phyloP scores from a whole-genome alignment of 352 stramenopile species.

The Phytophthora sp. region DNA sequence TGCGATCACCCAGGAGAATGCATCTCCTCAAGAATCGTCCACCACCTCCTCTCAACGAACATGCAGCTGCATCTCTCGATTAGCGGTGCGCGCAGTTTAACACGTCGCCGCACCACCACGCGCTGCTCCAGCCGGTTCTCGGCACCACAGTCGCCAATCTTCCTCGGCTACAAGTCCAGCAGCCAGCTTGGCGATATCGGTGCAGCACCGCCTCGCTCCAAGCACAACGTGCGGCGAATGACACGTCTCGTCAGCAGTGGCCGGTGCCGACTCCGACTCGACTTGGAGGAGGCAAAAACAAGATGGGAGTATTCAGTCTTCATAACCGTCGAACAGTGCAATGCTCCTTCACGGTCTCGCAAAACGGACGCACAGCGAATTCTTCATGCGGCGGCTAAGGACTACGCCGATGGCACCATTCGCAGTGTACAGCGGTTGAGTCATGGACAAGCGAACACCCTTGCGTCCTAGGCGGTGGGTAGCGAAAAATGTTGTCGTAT shows the following conservation, averaged over 20 bases:
- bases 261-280: neutral
- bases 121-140: neutral
- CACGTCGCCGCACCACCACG: neutral
- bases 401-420: too few relatives aligned
- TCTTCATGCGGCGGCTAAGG: neutral
- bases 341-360: neutral
- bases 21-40: neutral
- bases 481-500: too few relatives aligned
- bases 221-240: constrained; percentile 5
- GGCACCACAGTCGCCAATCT: constrained; percentile 11
- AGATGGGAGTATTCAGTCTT: constrained; percentile 10
- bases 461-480: too few relatives aligned
- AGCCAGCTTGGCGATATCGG: neutral
- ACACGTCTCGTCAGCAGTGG: constrained; percentile 11
- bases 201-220: neutral
- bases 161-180: neutral
- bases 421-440: too few relatives aligned
- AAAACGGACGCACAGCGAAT: constrained; percentile 1
- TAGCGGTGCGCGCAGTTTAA: neutral
- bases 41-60: constrained; percentile 3
- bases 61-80: constrained; percentile 6
- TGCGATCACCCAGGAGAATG: too few relatives aligned
- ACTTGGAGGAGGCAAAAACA: constrained; percentile 7
- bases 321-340: constrained; percentile 14
- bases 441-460: too few relatives aligned